phyloP scores from a whole-genome alignment of 495 filamentous ascomycete species.

The Podospora anserina region DNA sequence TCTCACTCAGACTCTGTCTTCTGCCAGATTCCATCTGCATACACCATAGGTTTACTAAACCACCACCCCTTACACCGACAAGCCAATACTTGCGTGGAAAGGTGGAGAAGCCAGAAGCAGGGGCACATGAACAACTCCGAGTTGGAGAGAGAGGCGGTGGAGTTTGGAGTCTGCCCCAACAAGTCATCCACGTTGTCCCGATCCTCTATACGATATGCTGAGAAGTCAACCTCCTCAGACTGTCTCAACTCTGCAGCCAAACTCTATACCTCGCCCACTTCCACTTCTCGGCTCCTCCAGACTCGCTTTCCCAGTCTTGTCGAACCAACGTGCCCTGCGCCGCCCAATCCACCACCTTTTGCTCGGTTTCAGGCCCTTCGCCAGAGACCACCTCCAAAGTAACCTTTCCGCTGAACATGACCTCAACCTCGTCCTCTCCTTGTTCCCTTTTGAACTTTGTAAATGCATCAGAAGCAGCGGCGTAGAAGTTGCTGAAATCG shows the following conservation, averaged over 20 bases:
- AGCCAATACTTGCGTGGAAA: neutral
- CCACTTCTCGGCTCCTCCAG: neutral
- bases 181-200: neutral
- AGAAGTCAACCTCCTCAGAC: neutral
- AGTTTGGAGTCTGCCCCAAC: neutral
- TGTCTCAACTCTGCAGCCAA: slow-evolving; percentile 1
- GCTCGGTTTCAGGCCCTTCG: slow-evolving; percentile 3
- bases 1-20: neutral
- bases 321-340: slow-evolving; percentile 21
- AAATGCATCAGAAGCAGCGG: neutral
- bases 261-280: slow-evolving; percentile 7
- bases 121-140: neutral
- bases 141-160: neutral
- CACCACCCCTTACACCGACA: neutral
- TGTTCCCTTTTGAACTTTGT: neutral
- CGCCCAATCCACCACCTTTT: slow-evolving; percentile 22
- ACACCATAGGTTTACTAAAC: neutral
- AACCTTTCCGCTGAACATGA: slow-evolving; percentile 36
- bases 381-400: slow-evolving; percentile 17
- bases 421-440: slow-evolving; percentile 23
- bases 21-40: neutral
- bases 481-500: slow-evolving; percentile 32
- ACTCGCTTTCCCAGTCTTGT: slow-evolving; percentile 15
- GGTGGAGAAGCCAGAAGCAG: neutral
- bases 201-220: neutral